Percentiles rank a stretch among this genome's conserved stretches.
Conservation (phyloP, 768 basidiomycete genomes). For the Kwoniella shandongensis region DNA sequence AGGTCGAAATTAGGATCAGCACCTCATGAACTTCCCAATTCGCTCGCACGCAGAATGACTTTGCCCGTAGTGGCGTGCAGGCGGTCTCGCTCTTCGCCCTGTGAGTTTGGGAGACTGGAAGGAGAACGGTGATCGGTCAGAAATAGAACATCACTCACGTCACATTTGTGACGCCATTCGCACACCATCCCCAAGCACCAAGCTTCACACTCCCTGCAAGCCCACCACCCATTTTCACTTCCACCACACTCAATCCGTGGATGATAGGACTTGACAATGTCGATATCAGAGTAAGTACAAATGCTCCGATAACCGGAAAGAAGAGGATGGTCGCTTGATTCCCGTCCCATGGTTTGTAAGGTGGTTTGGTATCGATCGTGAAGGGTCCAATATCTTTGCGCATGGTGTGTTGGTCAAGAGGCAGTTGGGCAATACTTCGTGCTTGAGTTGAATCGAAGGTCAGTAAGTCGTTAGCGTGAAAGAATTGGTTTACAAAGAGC, state of each 20-base stretch:
- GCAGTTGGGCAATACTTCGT: no score
- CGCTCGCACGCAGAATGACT: no score
- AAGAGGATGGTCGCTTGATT: slow-evolving; percentile 47
- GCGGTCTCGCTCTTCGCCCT: no score
- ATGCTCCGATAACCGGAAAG: slow-evolving; percentile 33
- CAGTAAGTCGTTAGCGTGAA: no score
- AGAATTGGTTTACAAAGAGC: no score
- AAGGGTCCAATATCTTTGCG: no score
- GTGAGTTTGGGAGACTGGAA: no score
- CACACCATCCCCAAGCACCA: slow-evolving; percentile 45
- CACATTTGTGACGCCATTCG: slow-evolving; percentile 13
- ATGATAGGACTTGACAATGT: slow-evolving; percentile 38
- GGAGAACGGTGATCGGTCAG: no score
- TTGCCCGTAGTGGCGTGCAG: no score
- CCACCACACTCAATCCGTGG: slow-evolving; percentile 24
- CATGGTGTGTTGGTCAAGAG: no score
- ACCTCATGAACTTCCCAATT: background rate
- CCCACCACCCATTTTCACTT: slow-evolving; percentile 13
- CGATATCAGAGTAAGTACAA: slow-evolving; percentile 29
- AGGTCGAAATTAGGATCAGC: background rate
- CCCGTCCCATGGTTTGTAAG: slow-evolving; percentile 19
- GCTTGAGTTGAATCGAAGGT: no score
- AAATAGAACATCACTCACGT: slow-evolving; percentile 18
- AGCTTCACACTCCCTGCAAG: slow-evolving; percentile 20
- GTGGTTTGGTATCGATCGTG: slow-evolving; percentile 30